Percentiles rank a stretch among this genome's conserved stretches.
Evolutionary conservation across 805 yeast genomes (phyloP).

Genomic region (Candida germanica): DNA sequence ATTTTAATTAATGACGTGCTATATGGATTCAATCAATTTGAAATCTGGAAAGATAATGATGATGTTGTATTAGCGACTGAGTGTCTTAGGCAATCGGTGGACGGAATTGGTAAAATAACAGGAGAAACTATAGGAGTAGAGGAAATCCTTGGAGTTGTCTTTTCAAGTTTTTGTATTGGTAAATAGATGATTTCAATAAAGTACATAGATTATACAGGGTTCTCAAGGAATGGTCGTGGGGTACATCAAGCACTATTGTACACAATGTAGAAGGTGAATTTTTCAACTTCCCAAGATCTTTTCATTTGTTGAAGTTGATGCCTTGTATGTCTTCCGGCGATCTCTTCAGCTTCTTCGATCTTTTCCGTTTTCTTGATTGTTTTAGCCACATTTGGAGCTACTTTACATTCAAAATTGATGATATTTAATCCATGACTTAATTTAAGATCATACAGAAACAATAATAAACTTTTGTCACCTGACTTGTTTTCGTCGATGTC

Average conservation of each 20-base stretch:
- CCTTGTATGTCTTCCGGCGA: slow-evolving; percentile 42
- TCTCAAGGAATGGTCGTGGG: no score
- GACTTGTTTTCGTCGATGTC: slow-evolving; percentile 25
- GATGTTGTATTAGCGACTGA: slow-evolving; percentile 84
- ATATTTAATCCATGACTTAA: slow-evolving; percentile 40
- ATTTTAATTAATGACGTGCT: slow-evolving; percentile 73
- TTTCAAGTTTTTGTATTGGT: slow-evolving; percentile 91
- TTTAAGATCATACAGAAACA: slow-evolving; percentile 36
- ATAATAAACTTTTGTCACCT: slow-evolving; percentile 12
- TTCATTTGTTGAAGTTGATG: slow-evolving; percentile 45
- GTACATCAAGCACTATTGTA: slow-evolving; percentile 20
- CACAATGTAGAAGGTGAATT: slow-evolving; percentile 31
- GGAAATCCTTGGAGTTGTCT: slow-evolving; percentile 86
- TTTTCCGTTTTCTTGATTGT: slow-evolving; percentile 26
- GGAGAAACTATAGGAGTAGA: slow-evolving; percentile 88
- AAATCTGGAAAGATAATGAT: slow-evolving; percentile 43
- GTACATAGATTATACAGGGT: background rate
- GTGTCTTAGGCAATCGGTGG: slow-evolving; percentile 66
- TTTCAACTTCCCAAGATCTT: slow-evolving; percentile 46
- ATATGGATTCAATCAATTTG: slow-evolving; percentile 67
- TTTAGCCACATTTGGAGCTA: slow-evolving; percentile 38
- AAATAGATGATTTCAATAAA: no score
- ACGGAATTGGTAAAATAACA: slow-evolving; percentile 88
- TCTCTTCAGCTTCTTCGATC: slow-evolving; percentile 23
- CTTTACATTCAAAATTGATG: slow-evolving; percentile 38